Conservation (phyloP, 306 rosid species). For the Potentilla sterilis region DNA sequence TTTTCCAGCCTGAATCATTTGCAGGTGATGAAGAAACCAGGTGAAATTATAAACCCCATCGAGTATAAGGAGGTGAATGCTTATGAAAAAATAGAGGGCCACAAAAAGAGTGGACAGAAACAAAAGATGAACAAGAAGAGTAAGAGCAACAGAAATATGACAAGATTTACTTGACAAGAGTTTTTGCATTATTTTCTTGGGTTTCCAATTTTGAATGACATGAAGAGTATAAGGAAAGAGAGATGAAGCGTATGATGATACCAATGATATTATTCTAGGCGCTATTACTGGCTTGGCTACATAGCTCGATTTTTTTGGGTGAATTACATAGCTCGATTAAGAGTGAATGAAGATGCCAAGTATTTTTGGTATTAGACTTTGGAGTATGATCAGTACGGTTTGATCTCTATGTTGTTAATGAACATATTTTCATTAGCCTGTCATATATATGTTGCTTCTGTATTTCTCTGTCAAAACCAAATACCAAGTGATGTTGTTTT, state of each 20-base stretch:
- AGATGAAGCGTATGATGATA: neutral
- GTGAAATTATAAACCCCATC: slow-evolving; percentile 72
- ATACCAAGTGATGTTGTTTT: too few relatives aligned
- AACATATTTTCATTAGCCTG: too few relatives aligned
- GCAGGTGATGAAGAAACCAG: slow-evolving; percentile 86
- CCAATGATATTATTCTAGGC: too few relatives aligned
- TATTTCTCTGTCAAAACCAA: too few relatives aligned
- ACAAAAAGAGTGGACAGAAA: slow-evolving; percentile 42
- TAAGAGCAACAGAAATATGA: slow-evolving; percentile 28
- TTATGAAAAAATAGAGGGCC: slow-evolving; percentile 42
- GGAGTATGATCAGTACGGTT: too few relatives aligned
- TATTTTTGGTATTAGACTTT: too few relatives aligned
- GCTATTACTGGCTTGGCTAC: too few relatives aligned
- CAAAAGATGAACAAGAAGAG: slow-evolving; percentile 31
- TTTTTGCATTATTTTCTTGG: neutral
- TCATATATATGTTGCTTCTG: too few relatives aligned
- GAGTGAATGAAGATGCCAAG: too few relatives aligned
- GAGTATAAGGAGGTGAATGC: slow-evolving; percentile 69
- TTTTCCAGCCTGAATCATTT: slow-evolving; percentile 13
- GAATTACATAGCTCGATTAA: too few relatives aligned
- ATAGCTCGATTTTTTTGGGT: too few relatives aligned
- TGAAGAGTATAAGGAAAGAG: neutral
- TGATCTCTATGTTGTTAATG: too few relatives aligned
- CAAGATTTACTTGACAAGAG: neutral
- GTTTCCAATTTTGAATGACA: neutral